A percentile compares a stretch with the other conserved stretches of the same genome.
Evolutionary conservation across 495 filamentous ascomycete genomes (phyloP).

Genomic region (Copromyces sp.): DNA sequence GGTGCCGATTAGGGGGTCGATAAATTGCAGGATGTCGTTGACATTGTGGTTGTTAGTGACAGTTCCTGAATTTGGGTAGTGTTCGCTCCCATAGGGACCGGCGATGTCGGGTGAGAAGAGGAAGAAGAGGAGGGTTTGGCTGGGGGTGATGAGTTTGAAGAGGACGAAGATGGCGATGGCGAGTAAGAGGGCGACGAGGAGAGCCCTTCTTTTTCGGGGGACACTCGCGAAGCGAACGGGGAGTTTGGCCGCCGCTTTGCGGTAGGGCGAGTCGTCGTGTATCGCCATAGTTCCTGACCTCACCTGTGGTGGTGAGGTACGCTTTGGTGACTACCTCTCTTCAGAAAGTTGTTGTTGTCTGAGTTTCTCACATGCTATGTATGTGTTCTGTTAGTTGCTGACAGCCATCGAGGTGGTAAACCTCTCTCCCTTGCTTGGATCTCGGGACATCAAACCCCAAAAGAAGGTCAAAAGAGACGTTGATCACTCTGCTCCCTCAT

Average conservation of each 20-base stretch:
- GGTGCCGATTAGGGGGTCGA: constrained; percentile 53
- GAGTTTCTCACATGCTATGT: background rate
- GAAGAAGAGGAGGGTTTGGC: constrained; percentile 9
- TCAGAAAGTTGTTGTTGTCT: background rate
- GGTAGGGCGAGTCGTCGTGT: constrained; percentile 8
- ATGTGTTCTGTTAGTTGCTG: background rate
- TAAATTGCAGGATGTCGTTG: constrained; percentile 27
- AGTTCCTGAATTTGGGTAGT: background rate
- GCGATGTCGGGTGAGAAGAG: constrained; percentile 18
- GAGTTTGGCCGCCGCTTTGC: constrained; percentile 12
- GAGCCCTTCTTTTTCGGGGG: constrained; percentile 27
- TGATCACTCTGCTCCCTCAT: background rate
- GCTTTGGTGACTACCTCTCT: background rate
- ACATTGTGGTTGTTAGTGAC: background rate
- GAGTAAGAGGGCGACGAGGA: constrained; percentile 20
- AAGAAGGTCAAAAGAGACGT: background rate
- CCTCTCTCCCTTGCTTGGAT: background rate
- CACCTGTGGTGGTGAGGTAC: background rate
- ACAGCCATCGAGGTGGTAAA: background rate
- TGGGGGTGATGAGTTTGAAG: constrained; percentile 9
- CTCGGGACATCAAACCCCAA: background rate
- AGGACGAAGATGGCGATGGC: constrained; percentile 21
- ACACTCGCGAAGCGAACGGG: constrained; percentile 22
- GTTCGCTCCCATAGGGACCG: constrained; percentile 2
- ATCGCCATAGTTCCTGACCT: background rate